phyloP scores from a whole-genome alignment of 148 eudicot genomes.

The Drosera capensis region DNA sequence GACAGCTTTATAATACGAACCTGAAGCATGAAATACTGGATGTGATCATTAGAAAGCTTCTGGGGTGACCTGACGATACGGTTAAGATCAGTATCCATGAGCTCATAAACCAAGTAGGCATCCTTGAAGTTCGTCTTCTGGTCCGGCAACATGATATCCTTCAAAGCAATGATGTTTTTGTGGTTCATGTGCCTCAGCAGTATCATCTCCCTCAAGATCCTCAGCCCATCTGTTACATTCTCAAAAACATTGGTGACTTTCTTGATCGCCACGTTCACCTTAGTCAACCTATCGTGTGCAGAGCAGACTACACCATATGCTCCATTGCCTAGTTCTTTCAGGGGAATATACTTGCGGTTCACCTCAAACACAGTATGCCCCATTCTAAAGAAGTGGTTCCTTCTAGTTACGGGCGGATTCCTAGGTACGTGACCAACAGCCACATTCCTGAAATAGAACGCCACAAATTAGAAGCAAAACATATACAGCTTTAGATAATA shows the following conservation, averaged over 20 bases:
- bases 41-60: constrained; percentile 18
- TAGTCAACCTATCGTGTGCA: constrained; percentile 11
- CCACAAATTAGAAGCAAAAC: too few species aligned
- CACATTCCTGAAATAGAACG: too few species aligned
- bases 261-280: constrained; percentile 29
- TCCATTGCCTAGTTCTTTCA: constrained; percentile 20
- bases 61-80: constrained; percentile 16
- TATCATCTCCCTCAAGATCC: constrained; percentile 19
- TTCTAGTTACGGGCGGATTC: too few species aligned
- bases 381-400: constrained; percentile 12
- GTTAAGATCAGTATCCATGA: constrained; percentile 34
- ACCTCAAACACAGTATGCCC: constrained; percentile 18
- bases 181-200: constrained; percentile 16
- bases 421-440: too few species aligned
- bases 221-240: constrained; percentile 3
- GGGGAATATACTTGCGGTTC: constrained; percentile 17
- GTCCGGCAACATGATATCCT: constrained; percentile 22
- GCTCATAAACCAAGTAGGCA: constrained; percentile 30
- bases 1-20: too few species aligned
- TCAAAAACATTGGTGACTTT: constrained; percentile 21
- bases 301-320: constrained; percentile 29
- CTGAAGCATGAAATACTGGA: constrained; percentile 19
- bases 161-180: constrained; percentile 25
- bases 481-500: too few species aligned
- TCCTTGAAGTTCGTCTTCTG: constrained; percentile 10